Conservation (phyloP, 1,284 basidiomycete species). For the Pseudozyma sp. region DNA sequence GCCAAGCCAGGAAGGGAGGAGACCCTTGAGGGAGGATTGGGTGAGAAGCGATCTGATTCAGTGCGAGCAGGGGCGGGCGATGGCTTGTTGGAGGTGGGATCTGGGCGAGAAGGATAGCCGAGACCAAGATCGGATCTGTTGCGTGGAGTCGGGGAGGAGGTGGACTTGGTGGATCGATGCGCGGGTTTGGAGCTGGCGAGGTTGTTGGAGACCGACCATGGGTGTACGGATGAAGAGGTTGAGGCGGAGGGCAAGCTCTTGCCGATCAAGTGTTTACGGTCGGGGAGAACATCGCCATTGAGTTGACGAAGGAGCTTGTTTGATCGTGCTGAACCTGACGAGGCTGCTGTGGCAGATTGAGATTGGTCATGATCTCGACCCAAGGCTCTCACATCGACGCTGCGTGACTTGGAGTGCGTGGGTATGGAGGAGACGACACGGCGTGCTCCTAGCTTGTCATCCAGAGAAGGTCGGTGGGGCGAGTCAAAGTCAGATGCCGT, state of each 20-base stretch:
- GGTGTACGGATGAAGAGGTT: constrained; percentile 15
- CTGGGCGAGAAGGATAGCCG: constrained; percentile 13
- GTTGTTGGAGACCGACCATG: constrained; percentile 25
- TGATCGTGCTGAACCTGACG: constrained; percentile 8
- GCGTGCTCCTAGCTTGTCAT: constrained; percentile 12
- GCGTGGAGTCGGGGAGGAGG: constrained; percentile 7
- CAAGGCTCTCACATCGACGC: constrained; percentile 48
- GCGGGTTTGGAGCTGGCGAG: constrained; percentile 11
- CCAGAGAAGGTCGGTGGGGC: constrained; percentile 1
- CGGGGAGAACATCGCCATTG: constrained; percentile 25
- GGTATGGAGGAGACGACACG: constrained; percentile 38
- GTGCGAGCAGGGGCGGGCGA: neutral
- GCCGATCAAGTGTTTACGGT: constrained; percentile 34
- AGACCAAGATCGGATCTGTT: constrained; percentile 17
- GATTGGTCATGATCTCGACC: constrained; percentile 14
- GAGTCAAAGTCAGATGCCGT: neutral
- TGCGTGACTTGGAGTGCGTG: constrained; percentile 45
- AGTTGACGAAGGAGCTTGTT: constrained; percentile 23
- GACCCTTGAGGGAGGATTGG: constrained; percentile 23
- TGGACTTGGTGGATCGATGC: constrained; percentile 31
- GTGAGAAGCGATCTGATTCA: constrained; percentile 20
- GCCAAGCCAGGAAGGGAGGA: constrained; percentile 23
- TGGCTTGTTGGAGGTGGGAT: constrained; percentile 5
- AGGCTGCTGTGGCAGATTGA: neutral
- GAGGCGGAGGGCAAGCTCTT: constrained; percentile 13